phyloP scores from a whole-genome alignment of 1,139 yeast species.

The Trichomonascaceae sp. region DNA sequence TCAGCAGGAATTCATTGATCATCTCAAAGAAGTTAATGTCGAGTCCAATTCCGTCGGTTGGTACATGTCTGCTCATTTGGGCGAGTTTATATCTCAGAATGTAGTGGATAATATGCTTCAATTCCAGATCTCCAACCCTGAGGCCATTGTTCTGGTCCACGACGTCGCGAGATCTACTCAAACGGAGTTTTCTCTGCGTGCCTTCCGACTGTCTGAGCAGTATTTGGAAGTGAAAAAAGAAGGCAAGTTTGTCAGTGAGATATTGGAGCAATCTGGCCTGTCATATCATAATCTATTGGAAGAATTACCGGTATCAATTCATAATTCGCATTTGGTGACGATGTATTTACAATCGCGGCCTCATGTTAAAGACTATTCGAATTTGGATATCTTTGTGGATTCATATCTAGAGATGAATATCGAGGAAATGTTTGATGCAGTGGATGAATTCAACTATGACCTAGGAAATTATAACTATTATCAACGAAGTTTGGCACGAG shows the following conservation, averaged over 20 bases:
- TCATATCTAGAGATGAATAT: constrained; percentile 42
- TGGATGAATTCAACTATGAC: constrained; percentile 75
- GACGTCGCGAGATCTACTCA: constrained; percentile 64
- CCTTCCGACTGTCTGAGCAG: constrained; percentile 59
- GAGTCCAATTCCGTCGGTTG: constrained; percentile 78
- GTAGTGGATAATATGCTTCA: constrained; percentile 62
- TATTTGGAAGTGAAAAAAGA: constrained; percentile 49
- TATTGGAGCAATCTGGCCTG: constrained; percentile 53
- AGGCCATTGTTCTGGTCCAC: constrained; percentile 62
- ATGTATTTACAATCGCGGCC: constrained; percentile 35
- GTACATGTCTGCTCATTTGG: constrained; percentile 68
- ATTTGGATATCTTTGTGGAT: constrained; percentile 39
- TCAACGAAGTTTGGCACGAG: constrained; percentile 72
- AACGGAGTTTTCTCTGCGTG: constrained; percentile 55
- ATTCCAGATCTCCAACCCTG: constrained; percentile 57
- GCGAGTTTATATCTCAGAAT: constrained; percentile 56
- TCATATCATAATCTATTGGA: constrained; percentile 66
- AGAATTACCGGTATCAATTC: constrained; percentile 61
- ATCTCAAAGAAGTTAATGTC: constrained; percentile 56
- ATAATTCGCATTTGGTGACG: constrained; percentile 51
- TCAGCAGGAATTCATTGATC: constrained; percentile 62
- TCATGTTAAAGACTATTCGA: constrained; percentile 24
- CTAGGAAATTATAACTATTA: constrained; percentile 74
- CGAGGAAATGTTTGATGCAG: constrained; percentile 66
- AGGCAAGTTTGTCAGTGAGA: constrained; percentile 58